A percentile compares a stretch with the other conserved stretches of the same genome.
Conservation (phyloP, 768 basidiomycete genomes). For the Tricholoma hemisulphureum region DNA sequence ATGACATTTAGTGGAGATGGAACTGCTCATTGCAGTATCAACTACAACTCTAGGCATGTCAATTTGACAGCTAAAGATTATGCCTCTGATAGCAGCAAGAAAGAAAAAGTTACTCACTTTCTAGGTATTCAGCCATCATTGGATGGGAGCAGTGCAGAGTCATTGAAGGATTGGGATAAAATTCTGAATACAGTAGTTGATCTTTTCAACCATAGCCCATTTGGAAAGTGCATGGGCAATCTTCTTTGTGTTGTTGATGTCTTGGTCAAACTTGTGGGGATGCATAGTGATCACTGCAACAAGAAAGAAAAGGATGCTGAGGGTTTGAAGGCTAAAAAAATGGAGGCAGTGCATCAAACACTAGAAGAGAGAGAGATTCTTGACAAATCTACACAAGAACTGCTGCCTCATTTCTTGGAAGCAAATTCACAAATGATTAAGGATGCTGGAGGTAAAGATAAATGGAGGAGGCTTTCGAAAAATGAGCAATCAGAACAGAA, state of each 20-base stretch:
- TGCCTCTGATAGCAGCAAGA: neutral
- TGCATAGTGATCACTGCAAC: slow-evolving; percentile 23
- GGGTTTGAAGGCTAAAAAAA: slow-evolving; percentile 18
- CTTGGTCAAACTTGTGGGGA: slow-evolving; percentile 15
- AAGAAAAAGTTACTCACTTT: slow-evolving; percentile 12
- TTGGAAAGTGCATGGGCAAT: slow-evolving; percentile 15
- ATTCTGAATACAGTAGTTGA: slow-evolving; percentile 13
- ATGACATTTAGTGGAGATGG: slow-evolving; percentile 17
- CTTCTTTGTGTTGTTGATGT: slow-evolving; percentile 13
- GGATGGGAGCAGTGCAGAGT: slow-evolving; percentile 21
- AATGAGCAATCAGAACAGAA: slow-evolving; percentile 7
- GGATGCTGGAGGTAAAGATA: slow-evolving; percentile 9
- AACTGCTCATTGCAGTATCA: slow-evolving; percentile 17
- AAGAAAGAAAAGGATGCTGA: slow-evolving; percentile 29
- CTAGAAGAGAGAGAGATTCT: slow-evolving; percentile 21
- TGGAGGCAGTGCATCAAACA: slow-evolving; percentile 16
- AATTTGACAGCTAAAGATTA: slow-evolving; percentile 18
- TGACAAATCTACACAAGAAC: slow-evolving; percentile 12
- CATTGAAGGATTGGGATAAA: slow-evolving; percentile 19
- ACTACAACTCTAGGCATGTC: slow-evolving; percentile 20
- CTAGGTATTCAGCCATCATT: slow-evolving; percentile 20
- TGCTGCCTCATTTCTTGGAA: neutral
- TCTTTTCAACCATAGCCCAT: slow-evolving; percentile 21
- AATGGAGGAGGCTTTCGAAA: slow-evolving; percentile 14
- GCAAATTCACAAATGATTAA: slow-evolving; percentile 13